phyloP scores from a whole-genome alignment of 2,329 filamentous ascomycete species.

The Phyllosticta citrichinensis region DNA sequence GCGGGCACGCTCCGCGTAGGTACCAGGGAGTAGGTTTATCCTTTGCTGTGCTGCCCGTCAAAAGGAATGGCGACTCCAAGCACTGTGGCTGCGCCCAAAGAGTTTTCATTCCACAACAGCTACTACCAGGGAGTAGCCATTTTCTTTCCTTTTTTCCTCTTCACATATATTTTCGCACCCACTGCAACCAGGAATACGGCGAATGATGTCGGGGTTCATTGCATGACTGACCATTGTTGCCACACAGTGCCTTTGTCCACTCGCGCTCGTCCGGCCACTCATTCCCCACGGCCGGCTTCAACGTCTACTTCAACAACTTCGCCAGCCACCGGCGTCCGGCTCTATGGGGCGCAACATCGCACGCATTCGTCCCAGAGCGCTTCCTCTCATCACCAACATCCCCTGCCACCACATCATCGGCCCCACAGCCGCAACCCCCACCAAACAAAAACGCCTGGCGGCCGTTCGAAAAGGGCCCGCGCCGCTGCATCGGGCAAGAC shows the following conservation, averaged over 20 bases:
- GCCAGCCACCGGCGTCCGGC: not conserved
- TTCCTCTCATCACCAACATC: not conserved
- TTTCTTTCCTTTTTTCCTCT: no score
- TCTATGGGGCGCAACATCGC: not conserved
- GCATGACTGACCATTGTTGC: not conserved
- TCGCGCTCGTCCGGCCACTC: not conserved
- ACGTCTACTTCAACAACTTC: slow-evolving; percentile 2
- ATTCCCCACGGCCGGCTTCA: not conserved
- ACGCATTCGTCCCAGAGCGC: slow-evolving; percentile 5
- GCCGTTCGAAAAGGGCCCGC: slow-evolving; percentile 30
- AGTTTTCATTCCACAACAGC: no score
- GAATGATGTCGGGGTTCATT: no score
- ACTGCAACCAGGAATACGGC: no score
- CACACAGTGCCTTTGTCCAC: not conserved
- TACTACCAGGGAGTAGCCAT: no score
- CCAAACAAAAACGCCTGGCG: slow-evolving; percentile 18
- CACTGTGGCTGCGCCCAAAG: no score
- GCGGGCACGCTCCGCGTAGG: slow-evolving; percentile 11
- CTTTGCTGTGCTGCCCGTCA: not conserved
- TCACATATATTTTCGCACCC: no score
- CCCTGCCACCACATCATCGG: not conserved
- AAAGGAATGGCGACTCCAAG: not conserved
- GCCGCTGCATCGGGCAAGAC: slow-evolving; percentile 29
- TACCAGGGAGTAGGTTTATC: not conserved
- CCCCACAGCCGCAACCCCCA: not conserved